These are phyloP conservation scores for Pistacia vera DNA, from an alignment of 345 rosid genomes.

Conservation along the genomic window DNA sequence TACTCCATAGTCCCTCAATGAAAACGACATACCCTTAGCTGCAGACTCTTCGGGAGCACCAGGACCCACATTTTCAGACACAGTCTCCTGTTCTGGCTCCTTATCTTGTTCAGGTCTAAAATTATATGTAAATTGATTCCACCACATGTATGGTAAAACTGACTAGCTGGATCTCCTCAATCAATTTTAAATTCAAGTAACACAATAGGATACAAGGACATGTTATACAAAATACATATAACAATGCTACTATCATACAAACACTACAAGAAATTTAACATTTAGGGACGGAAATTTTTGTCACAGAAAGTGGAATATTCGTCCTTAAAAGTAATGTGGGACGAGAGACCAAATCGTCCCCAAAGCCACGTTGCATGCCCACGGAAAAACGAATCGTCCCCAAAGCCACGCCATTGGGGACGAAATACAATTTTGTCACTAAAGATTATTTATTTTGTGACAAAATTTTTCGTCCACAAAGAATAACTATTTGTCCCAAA, in stretches of 20 bases:
- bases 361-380: too few relatives aligned
- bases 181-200: not conserved
- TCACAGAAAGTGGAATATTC: too few relatives aligned
- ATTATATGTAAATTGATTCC: constrained; percentile 15
- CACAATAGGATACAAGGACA: not conserved
- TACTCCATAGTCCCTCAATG: not conserved
- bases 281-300: too few relatives aligned
- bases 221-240: not conserved
- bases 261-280: too few relatives aligned
- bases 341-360: too few relatives aligned
- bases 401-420: too few relatives aligned
- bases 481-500: too few relatives aligned
- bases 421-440: too few relatives aligned
- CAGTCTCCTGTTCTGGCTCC: constrained; percentile 85
- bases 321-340: too few relatives aligned
- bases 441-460: too few relatives aligned
- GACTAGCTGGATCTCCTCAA: not conserved
- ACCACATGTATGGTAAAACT: not conserved
- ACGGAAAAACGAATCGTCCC: too few relatives aligned
- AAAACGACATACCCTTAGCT: constrained; percentile 57
- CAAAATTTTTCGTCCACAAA: too few relatives aligned
- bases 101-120: constrained; percentile 97
- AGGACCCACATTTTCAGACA: constrained; percentile 66
- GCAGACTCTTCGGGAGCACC: constrained; percentile 67
- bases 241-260: not conserved